phyloP scores from a whole-genome alignment of 2,329 filamentous ascomycete species.

The Drechslera avenae region DNA sequence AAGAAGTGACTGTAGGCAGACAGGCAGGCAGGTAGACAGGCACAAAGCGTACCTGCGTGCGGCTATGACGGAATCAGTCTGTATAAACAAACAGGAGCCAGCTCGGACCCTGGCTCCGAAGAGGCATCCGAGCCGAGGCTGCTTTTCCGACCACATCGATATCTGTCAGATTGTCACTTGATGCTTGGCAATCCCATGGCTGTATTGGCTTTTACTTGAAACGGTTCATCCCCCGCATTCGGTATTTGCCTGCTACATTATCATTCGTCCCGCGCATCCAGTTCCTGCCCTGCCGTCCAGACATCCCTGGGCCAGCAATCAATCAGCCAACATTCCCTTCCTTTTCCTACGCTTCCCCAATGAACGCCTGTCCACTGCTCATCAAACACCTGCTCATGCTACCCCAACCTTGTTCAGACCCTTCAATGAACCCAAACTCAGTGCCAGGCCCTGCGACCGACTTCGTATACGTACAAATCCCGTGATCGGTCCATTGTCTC shows the following conservation, averaged over 20 bases:
- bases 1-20: slow-evolving; percentile 1
- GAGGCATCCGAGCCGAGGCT: slow-evolving; percentile 17
- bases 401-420: slow-evolving; percentile 69
- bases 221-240: slow-evolving; percentile 8
- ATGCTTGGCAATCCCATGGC: background rate
- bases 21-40: slow-evolving; percentile 7
- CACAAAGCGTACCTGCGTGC: slow-evolving; percentile 5
- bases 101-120: slow-evolving; percentile 6
- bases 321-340: slow-evolving; percentile 10
- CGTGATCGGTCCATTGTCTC: slow-evolving; percentile 91
- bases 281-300: background rate
- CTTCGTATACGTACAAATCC: slow-evolving; percentile 98
- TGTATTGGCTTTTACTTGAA: background rate
- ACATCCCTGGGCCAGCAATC: slow-evolving; percentile 1
- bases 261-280: slow-evolving; percentile 7
- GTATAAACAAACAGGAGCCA: slow-evolving; percentile 14
- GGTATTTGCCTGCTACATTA: slow-evolving; percentile 20
- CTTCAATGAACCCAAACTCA: slow-evolving; percentile 93
- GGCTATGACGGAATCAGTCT: slow-evolving; percentile 12
- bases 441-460: slow-evolving; percentile 89
- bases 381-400: slow-evolving; percentile 21
- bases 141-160: background rate
- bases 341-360: slow-evolving; percentile 8
- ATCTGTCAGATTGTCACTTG: background rate
- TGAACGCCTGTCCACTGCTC: background rate